Evolutionary conservation across 2,329 filamentous ascomycete species (phyloP).

Genomic region (Penicillium sp.): DNA sequence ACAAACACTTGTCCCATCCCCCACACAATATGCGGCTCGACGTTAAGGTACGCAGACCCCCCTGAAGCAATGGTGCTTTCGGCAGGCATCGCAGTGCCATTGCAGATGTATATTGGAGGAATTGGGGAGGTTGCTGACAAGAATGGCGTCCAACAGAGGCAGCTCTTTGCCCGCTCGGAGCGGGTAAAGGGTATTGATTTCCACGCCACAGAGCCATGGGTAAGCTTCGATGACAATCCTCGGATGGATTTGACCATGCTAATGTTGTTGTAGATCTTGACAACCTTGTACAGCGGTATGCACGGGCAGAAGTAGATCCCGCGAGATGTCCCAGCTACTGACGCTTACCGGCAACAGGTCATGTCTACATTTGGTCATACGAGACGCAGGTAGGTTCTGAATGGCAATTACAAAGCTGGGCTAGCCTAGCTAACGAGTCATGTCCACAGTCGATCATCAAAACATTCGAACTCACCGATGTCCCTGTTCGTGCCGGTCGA

Average conservation of each 20-base stretch:
- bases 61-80: slow-evolving; percentile 1
- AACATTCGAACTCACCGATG: slow-evolving; percentile 97
- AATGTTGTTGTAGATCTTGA: slow-evolving; percentile 58
- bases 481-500: slow-evolving; percentile 90
- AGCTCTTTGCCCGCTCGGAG: slow-evolving; percentile 84
- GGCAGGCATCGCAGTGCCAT: background rate
- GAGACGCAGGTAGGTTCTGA: slow-evolving; percentile 65
- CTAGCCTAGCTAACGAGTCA: slow-evolving; percentile 18
- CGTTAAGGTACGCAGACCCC: slow-evolving; percentile 49
- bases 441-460: slow-evolving; percentile 74
- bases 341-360: slow-evolving; percentile 53
- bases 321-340: slow-evolving; percentile 20
- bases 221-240: slow-evolving; percentile 39
- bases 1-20: slow-evolving; percentile 29
- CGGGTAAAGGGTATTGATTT: slow-evolving; percentile 97
- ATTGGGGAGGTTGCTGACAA: slow-evolving; percentile 34
- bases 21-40: slow-evolving; percentile 53
- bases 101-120: background rate
- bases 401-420: background rate
- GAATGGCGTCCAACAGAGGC: slow-evolving; percentile 53
- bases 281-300: slow-evolving; percentile 90
- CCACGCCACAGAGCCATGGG: slow-evolving; percentile 94
- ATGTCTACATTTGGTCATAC: slow-evolving; percentile 99
- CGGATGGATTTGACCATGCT: background rate
- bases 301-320: slow-evolving; percentile 5